Percentiles rank a stretch among this genome's conserved stretches.
Conservation (phyloP, 805 yeast species). For the Schizosaccharomyces lindneri region DNA sequence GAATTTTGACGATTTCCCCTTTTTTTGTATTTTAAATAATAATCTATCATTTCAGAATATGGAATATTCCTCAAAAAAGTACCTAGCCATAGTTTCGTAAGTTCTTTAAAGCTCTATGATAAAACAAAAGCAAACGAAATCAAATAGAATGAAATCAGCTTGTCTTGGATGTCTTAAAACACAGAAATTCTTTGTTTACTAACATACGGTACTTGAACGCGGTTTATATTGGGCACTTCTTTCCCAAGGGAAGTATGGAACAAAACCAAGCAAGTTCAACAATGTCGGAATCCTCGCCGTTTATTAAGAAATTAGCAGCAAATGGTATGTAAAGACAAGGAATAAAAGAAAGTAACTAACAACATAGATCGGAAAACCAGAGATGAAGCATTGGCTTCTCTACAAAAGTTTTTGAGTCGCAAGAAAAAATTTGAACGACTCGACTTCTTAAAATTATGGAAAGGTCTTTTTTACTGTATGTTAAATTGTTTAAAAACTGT, state of each 20-base stretch:
- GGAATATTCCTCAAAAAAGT: too few relatives aligned
- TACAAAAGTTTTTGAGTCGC: conserved; percentile 1
- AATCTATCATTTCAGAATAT: too few relatives aligned
- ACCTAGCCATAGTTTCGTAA: too few relatives aligned
- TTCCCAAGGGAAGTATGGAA: neutral
- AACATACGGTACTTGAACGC: too few relatives aligned
- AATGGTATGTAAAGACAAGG: conserved; percentile 21
- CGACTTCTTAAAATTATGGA: conserved; percentile 73
- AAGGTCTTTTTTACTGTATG: conserved; percentile 51
- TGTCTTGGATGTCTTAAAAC: too few relatives aligned
- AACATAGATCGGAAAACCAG: conserved; percentile 7
- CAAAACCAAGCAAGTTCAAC: neutral
- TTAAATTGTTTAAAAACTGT: neutral
- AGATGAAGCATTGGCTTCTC: conserved; percentile 4
- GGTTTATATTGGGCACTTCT: neutral
- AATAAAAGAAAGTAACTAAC: neutral
- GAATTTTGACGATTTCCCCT: too few relatives aligned
- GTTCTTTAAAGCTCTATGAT: too few relatives aligned
- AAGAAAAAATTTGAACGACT: conserved; percentile 4
- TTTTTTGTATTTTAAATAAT: too few relatives aligned
- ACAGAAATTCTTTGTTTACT: too few relatives aligned
- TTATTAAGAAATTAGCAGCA: conserved; percentile 64
- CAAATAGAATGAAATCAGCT: too few relatives aligned
- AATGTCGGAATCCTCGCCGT: conserved; percentile 13
- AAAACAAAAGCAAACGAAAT: too few relatives aligned